Base-by-base conservation (phyloP, 768 basidiomycete species). In the Gautieria morchelliformis region DNA sequence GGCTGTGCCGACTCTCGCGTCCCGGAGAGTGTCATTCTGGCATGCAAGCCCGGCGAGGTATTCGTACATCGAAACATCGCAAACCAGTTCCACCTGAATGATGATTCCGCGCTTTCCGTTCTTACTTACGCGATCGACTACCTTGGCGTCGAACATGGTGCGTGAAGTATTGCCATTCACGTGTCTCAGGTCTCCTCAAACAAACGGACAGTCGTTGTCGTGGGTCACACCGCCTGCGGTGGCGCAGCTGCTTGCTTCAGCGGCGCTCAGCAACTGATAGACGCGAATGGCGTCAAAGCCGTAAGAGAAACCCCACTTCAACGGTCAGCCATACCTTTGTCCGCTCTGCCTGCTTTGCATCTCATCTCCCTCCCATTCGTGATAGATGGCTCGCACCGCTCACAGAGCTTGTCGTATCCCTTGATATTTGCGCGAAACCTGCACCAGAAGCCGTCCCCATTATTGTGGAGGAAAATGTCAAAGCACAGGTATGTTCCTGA, bases 41-140 rank as follows among this genome's bases (percentile, higher is more conserved):
- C 74, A 37, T 74, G 81, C 9, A 76, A 76, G 61, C 92, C 92
- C 0, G 93, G 91, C 53, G 85, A 85, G 45, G 80, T 89, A 59
- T 93, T 94, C 64, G 83, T 86, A 30, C 84, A 91, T 69, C 75
- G 92, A 48, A 93, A 93, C 69, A 84, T 94, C 62, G 92, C 90
- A 53, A 93, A 95, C 67, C 91, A 92, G 71, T 78, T 92, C 66
- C 84, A 81, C 56, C 72, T 75, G 4, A 69, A 84, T 56, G 93
- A 95, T 67, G 78, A 79, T 58, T 91, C 79, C 64, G 81, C 81
- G 1, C 75, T 81, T 53, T 78, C 91, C 0, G 85, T 88, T 10
- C 75, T 94, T 58, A 72, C 80, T 12, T 95, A 84, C 67, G 91
- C 89, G 17, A 73, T 94, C 44, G 75, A 76, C 53, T 70, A 75